phyloP scores from a whole-genome alignment of 2,329 filamentous ascomycete genomes.

The Dactylellina leptospora region DNA sequence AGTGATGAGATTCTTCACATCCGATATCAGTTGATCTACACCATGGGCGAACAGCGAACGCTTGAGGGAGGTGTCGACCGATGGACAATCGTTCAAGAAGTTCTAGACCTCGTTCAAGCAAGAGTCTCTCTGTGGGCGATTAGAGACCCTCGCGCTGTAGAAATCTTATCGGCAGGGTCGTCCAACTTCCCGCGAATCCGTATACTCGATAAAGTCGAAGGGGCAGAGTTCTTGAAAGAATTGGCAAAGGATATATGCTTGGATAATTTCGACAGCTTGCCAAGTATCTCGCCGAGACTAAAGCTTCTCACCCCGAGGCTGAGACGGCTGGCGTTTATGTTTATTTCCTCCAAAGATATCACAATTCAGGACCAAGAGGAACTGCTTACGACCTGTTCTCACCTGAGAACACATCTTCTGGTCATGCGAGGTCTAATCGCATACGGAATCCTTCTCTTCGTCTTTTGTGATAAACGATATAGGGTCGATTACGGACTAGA shows the following conservation, averaged over 20 bases:
- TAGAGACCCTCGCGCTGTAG: conserved; percentile 7
- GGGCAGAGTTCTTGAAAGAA: conserved; percentile 59
- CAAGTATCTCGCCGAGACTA: conserved; percentile 30
- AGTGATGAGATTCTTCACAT: conserved; percentile 71
- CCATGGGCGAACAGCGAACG: conserved; percentile 66
- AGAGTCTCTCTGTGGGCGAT: neutral
- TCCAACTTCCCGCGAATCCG: conserved; percentile 2
- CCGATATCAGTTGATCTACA: conserved; percentile 72
- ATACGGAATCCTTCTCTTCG: conserved; percentile 66
- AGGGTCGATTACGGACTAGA: conserved; percentile 72
- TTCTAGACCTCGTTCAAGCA: conserved; percentile 63
- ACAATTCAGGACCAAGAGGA: conserved; percentile 4
- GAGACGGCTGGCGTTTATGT: conserved; percentile 5
- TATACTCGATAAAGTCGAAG: conserved; percentile 58
- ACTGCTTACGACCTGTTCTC: conserved; percentile 3
- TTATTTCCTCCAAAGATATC: conserved; percentile 16
- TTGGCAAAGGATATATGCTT: conserved; percentile 61
- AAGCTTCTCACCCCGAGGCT: neutral
- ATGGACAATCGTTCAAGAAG: conserved; percentile 67
- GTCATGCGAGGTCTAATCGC: conserved; percentile 69
- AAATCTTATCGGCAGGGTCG: conserved; percentile 18
- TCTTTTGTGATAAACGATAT: conserved; percentile 69
- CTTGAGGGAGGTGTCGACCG: conserved; percentile 67
- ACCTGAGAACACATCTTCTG: conserved; percentile 60
- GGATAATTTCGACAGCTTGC: neutral